phyloP scores from a whole-genome alignment of 305 asterid species.

The Solanum hybrid region DNA sequence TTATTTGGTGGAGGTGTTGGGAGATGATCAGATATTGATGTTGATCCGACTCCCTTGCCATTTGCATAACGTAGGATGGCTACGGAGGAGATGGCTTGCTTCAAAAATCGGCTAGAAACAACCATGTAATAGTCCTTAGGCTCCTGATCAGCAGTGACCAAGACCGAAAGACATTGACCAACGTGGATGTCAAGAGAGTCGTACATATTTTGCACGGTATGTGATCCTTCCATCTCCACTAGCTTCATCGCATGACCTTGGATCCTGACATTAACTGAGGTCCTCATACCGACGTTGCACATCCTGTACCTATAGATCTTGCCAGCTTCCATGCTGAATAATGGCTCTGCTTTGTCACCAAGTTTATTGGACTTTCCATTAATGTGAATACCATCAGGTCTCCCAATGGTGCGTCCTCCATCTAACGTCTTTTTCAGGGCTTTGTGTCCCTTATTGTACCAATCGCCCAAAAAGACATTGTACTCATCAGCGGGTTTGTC shows the following conservation, averaged over 20 bases:
- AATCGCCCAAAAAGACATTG: slow-evolving; percentile 10
- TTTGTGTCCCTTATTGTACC: slow-evolving; percentile 27
- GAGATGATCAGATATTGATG: slow-evolving; percentile 12
- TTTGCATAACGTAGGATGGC: slow-evolving; percentile 16
- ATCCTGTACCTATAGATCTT: slow-evolving; percentile 24
- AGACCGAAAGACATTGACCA: slow-evolving; percentile 24
- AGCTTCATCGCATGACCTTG: slow-evolving; percentile 24
- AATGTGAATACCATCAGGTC: slow-evolving; percentile 24
- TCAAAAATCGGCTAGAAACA: slow-evolving; percentile 18
- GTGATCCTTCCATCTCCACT: slow-evolving; percentile 34
- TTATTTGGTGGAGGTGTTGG: slow-evolving; percentile 21
- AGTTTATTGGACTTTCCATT: slow-evolving; percentile 24
- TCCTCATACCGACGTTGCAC: slow-evolving; percentile 26
- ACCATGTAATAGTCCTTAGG: slow-evolving; percentile 27
- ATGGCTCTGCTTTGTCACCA: slow-evolving; percentile 12
- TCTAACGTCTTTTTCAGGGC: slow-evolving; percentile 15
- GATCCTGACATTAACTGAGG: slow-evolving; percentile 20
- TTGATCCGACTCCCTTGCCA: neutral
- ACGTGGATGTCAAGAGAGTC: slow-evolving; percentile 29
- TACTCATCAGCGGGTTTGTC: slow-evolving; percentile 9
- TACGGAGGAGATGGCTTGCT: slow-evolving; percentile 4
- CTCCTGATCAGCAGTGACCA: slow-evolving; percentile 22
- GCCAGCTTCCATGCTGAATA: slow-evolving; percentile 23
- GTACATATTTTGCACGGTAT: slow-evolving; percentile 25
- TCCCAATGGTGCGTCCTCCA: slow-evolving; percentile 16